phyloP scores from a whole-genome alignment of 2,329 filamentous ascomycete genomes.

The Lasiodiplodia sp. region DNA sequence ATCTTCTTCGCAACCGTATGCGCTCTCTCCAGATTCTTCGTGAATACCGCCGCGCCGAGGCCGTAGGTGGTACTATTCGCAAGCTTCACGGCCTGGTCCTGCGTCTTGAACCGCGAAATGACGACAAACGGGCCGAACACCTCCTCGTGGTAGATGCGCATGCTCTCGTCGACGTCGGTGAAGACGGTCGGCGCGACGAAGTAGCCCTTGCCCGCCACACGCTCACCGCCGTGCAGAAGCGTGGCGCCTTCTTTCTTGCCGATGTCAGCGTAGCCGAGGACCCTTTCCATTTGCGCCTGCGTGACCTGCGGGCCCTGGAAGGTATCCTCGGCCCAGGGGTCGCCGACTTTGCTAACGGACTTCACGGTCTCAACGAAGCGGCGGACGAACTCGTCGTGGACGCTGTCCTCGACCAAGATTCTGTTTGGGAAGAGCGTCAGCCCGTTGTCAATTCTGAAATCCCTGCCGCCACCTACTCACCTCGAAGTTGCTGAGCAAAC shows the following conservation, averaged over 20 bases:
- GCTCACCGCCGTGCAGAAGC: conserved; percentile 59
- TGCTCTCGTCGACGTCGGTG: conserved; percentile 62
- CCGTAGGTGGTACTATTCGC: conserved; percentile 58
- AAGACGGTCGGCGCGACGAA: conserved; percentile 67
- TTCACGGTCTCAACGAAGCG: conserved; percentile 49
- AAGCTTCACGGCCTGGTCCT: conserved; percentile 57
- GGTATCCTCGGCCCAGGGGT: conserved; percentile 46
- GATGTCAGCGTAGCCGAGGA: conserved; percentile 63
- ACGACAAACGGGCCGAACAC: conserved; percentile 70
- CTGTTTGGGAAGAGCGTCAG: not conserved
- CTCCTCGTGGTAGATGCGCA: conserved; percentile 64
- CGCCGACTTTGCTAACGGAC: conserved; percentile 43
- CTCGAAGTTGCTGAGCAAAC: conserved; percentile 55
- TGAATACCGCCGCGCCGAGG: conserved; percentile 63
- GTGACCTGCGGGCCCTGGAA: conserved; percentile 69
- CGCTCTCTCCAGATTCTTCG: conserved; percentile 54
- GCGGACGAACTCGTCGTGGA: conserved; percentile 64
- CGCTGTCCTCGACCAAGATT: conserved; percentile 66
- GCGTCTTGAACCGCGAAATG: conserved; percentile 65
- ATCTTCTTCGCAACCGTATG: conserved; percentile 54
- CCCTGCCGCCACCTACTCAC: not conserved
- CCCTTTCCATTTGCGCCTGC: conserved; percentile 67
- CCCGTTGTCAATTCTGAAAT: too few species aligned
- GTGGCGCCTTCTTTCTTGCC: conserved; percentile 62
- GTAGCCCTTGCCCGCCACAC: conserved; percentile 53